Evolutionary conservation across 208 protist species (phyloP).

Genomic region (Crithidia bombi): DNA sequence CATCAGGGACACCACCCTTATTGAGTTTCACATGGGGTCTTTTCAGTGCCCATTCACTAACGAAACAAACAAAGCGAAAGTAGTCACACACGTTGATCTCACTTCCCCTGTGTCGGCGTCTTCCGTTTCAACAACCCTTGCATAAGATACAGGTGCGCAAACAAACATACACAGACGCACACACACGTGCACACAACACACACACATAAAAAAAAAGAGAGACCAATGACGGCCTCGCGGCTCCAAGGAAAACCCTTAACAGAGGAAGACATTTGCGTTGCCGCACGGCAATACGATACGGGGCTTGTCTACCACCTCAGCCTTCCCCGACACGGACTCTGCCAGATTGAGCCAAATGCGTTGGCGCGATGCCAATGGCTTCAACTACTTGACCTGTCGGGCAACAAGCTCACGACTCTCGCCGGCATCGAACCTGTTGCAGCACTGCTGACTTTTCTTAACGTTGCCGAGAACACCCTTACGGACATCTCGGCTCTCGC

Average conservation of each 20-base stretch:
- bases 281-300: conserved; percentile 75
- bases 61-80: too few relatives aligned
- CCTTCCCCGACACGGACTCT: conserved; percentile 32
- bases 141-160: too few relatives aligned
- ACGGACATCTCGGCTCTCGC: conserved; percentile 43
- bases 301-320: conserved; percentile 43
- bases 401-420: conserved; percentile 68
- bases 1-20: too few relatives aligned
- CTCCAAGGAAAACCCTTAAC: conserved; percentile 26
- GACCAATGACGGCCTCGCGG: background rate
- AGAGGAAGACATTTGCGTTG: conserved; percentile 42
- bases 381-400: conserved; percentile 60
- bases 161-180: too few relatives aligned
- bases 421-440: conserved; percentile 52
- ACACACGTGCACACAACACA: too few relatives aligned
- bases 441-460: conserved; percentile 57
- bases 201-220: background rate
- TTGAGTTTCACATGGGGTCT: too few relatives aligned
- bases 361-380: conserved; percentile 50
- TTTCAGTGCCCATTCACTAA: too few relatives aligned
- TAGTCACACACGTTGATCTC: too few relatives aligned
- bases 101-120: too few relatives aligned
- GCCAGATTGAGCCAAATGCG: conserved; percentile 34
- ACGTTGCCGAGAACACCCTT: conserved; percentile 74
- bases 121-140: too few relatives aligned